Evolutionary conservation across 805 yeast genomes (phyloP), one percentile per base, ranked within the genome.

Genomic region (Metschnikowia corniflorae): DNA sequence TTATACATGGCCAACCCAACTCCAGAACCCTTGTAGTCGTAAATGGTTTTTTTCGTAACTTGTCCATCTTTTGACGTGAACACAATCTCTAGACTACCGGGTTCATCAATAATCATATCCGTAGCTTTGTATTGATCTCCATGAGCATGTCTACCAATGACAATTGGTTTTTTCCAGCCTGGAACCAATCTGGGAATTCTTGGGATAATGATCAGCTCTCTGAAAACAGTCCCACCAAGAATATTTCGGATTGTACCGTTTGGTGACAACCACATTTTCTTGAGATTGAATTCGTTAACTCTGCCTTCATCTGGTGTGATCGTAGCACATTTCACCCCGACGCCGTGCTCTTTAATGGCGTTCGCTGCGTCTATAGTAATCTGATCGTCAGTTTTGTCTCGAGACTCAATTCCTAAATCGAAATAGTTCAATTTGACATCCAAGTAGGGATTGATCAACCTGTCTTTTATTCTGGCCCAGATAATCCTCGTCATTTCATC

Each of bases 281-380:
- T 88, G 63, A 91, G 75, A 39, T 75, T 69, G 65, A 87, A 91
- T 65, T 91, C 97, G 63, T 85, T 71, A 35, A 91, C 97, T 55
- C 97, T 80, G 31, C 86, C 93, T 70, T 91, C 97, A 59, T 86
- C 95, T 6, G 97, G 97, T n/a, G 97, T 91, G 61, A 91, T 91
- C 35, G 97, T 91, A 40, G 97, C 97, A 70, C 97, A 91, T 70
- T 91, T 91, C 52, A 91, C 86, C 20, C 95, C 97, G 40, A 91
- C 97, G 37, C 86, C 85, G 62, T 86, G 82, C 63, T 88, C 77
- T 61, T 80, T 68, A 51, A 87, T 89, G 35, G 97, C 97, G 33
- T 81, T 68, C 16, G 97, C 97, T 8, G 96, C 85, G 37, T 91
- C 96, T 23, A 74, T 58, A 14, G 97, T 91, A 49, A 91, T 91